phyloP scores from a whole-genome alignment of 1,139 yeast genomes.

The Debaryomyces sp. region DNA sequence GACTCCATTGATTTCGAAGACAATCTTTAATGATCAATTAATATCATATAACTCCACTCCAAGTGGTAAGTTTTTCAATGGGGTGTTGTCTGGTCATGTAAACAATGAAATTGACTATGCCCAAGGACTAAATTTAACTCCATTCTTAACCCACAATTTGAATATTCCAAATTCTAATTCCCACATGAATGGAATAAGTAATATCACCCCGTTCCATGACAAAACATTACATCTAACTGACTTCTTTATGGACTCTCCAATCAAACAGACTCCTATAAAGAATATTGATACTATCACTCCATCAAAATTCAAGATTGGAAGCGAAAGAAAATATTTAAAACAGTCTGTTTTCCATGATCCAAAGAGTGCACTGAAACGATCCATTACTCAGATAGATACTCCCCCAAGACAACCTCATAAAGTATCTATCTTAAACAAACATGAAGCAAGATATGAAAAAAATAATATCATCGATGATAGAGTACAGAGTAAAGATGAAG shows the following conservation, averaged over 20 bases:
- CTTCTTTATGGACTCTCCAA: slow-evolving; percentile 50
- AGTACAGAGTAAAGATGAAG: slow-evolving; percentile 16
- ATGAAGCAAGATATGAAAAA: slow-evolving; percentile 18
- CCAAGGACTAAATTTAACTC: slow-evolving; percentile 47
- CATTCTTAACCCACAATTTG: slow-evolving; percentile 45
- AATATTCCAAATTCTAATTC: slow-evolving; percentile 23
- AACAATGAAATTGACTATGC: slow-evolving; percentile 33
- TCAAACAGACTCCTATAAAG: slow-evolving; percentile 34
- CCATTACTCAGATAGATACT: slow-evolving; percentile 43
- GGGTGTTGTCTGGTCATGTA: slow-evolving; percentile 17
- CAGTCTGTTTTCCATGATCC: slow-evolving; percentile 25
- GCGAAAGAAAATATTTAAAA: slow-evolving; percentile 21
- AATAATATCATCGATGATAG: slow-evolving; percentile 18
- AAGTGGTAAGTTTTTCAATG: slow-evolving; percentile 27
- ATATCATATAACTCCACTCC: slow-evolving; percentile 44
- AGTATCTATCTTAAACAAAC: slow-evolving; percentile 21
- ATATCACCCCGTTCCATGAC: slow-evolving; percentile 49
- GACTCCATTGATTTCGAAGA: slow-evolving; percentile 48
- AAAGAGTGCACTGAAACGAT: slow-evolving; percentile 35
- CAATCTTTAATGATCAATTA: slow-evolving; percentile 40
- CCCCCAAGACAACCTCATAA: slow-evolving; percentile 45
- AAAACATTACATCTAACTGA: slow-evolving; percentile 46
- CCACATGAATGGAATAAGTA: slow-evolving; percentile 21
- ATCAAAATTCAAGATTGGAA: slow-evolving; percentile 37
- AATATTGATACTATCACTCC: slow-evolving; percentile 49